Conservation (phyloP, 805 yeast genomes). For the Brettanomyces anomalus region DNA sequence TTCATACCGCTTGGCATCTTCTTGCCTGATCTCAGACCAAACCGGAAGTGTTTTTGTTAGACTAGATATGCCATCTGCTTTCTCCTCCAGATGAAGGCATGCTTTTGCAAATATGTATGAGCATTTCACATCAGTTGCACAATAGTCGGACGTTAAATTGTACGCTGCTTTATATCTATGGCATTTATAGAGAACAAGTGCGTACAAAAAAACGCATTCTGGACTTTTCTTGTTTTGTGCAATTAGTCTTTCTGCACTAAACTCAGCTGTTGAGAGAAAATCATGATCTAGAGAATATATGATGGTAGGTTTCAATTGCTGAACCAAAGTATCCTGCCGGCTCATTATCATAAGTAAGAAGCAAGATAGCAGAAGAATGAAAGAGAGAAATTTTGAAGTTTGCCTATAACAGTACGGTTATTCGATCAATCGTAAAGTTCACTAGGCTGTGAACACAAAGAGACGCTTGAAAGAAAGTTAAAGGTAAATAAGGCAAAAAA, state of each 20-base stretch:
- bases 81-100: conserved; percentile 45
- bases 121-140: conserved; percentile 59
- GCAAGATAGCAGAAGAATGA: not conserved
- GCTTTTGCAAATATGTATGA: conserved; percentile 65
- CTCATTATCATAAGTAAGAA: conserved; percentile 12
- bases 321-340: conserved; percentile 14
- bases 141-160: conserved; percentile 31
- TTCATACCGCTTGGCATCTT: conserved; percentile 11
- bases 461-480: no score
- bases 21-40: conserved; percentile 20
- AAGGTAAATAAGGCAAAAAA: no score
- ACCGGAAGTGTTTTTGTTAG: conserved; percentile 29
- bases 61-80: conserved; percentile 53
- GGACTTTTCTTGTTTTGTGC: conserved; percentile 49
- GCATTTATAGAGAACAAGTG: conserved; percentile 52
- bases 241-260: conserved; percentile 72
- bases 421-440: no score
- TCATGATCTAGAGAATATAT: conserved; percentile 67
- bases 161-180: conserved; percentile 56
- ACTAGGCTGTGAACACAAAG: no score
- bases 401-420: no score
- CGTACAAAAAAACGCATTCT: conserved; percentile 62
- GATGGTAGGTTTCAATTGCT: conserved; percentile 46
- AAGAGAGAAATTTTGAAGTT: no score
- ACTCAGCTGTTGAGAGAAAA: conserved; percentile 66